A percentile compares a stretch with the other conserved stretches of the same genome.
These are phyloP conservation scores for Cardiospermum halicacabum DNA, from an alignment of 345 rosid species.

Conservation along the genomic window DNA sequence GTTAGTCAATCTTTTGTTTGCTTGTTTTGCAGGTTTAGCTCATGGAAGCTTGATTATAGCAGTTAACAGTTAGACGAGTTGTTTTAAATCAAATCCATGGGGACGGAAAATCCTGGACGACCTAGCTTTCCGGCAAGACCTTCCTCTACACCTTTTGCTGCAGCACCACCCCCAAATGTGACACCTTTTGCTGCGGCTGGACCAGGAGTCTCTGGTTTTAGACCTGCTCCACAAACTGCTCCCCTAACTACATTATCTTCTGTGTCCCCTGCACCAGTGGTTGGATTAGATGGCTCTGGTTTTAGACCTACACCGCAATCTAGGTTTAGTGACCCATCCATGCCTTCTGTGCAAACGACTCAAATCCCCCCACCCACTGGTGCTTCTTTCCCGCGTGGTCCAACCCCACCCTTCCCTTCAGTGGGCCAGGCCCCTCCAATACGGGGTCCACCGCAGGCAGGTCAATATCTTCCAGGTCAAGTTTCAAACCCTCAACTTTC, in stretches of 20 bases:
- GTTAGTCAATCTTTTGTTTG: neutral
- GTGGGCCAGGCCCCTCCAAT: slow-evolving; percentile 39
- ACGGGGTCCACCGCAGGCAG: slow-evolving; percentile 39
- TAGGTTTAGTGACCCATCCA: slow-evolving; percentile 36
- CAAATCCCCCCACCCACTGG: slow-evolving; percentile 51
- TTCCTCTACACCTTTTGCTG: slow-evolving; percentile 50
- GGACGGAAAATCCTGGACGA: slow-evolving; percentile 61
- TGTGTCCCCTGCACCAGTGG: slow-evolving; percentile 36
- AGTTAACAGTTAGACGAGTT: slow-evolving; percentile 9
- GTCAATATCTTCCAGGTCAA: slow-evolving; percentile 56
- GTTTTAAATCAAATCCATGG: slow-evolving; percentile 37
- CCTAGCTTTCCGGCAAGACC: slow-evolving; percentile 54
- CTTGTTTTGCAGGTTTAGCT: slow-evolving; percentile 35
- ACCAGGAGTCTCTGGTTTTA: slow-evolving; percentile 38
- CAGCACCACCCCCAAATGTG: slow-evolving; percentile 51
- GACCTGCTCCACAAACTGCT: slow-evolving; percentile 43
- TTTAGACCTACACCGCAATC: slow-evolving; percentile 44
- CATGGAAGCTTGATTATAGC: slow-evolving; percentile 27
- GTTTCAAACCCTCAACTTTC: slow-evolving; percentile 32
- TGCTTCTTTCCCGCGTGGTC: slow-evolving; percentile 47
- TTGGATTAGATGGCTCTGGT: slow-evolving; percentile 34
- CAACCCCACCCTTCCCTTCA: slow-evolving; percentile 49
- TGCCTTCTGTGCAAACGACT: slow-evolving; percentile 39
- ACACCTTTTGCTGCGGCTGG: slow-evolving; percentile 50
- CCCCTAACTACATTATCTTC: slow-evolving; percentile 40